phyloP scores from a whole-genome alignment of 1,284 basidiomycete genomes.

The Pascua sp. region DNA sequence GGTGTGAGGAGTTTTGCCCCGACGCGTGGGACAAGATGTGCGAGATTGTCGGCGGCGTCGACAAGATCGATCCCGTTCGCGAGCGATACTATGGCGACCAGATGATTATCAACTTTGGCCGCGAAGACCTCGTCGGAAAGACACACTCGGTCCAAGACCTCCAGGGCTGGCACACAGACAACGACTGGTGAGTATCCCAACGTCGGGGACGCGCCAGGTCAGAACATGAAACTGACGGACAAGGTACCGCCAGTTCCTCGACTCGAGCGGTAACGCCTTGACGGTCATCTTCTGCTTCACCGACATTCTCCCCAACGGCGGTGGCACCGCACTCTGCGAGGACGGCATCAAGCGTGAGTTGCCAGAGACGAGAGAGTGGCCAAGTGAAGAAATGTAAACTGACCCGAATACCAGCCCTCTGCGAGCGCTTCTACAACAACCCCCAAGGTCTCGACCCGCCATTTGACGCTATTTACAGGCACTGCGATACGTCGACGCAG shows the following conservation, averaged over 20 bases:
- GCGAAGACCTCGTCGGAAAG: slow-evolving; percentile 11
- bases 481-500: slow-evolving; percentile 15
- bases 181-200: slow-evolving; percentile 27
- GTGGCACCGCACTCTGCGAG: slow-evolving; percentile 27
- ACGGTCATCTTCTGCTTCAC: slow-evolving; percentile 35
- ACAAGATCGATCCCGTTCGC: slow-evolving; percentile 28
- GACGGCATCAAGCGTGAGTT: slow-evolving; percentile 27
- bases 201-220: neutral
- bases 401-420: slow-evolving; percentile 10
- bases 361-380: too few relatives aligned
- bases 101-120: slow-evolving; percentile 35
- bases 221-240: neutral
- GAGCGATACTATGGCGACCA: slow-evolving; percentile 37
- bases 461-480: slow-evolving; percentile 15
- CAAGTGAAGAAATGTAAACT: neutral
- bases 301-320: slow-evolving; percentile 25
- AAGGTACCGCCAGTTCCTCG: slow-evolving; percentile 34
- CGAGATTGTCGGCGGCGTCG: slow-evolving; percentile 35
- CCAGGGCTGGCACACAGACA: slow-evolving; percentile 32
- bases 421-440: slow-evolving; percentile 25
- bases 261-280: slow-evolving; percentile 30
- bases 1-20: slow-evolving; percentile 28
- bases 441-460: slow-evolving; percentile 35
- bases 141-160: slow-evolving; percentile 7
- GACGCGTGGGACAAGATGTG: slow-evolving; percentile 32